Evolutionary conservation across 2,329 filamentous ascomycete species (phyloP).

Genomic region (Aspergillus fumigatiaffinis): DNA sequence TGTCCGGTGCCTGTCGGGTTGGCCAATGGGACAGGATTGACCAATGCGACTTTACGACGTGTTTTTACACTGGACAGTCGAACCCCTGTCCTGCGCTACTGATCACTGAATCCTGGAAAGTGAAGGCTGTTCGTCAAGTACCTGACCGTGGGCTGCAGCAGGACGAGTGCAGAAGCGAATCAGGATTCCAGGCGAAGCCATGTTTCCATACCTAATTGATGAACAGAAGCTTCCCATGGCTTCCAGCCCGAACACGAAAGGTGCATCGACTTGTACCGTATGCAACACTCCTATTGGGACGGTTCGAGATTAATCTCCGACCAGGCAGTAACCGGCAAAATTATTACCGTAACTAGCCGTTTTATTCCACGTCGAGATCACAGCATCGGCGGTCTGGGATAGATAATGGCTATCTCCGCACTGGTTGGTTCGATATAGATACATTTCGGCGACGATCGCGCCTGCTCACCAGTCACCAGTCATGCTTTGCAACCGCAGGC

Average conservation of each 20-base stretch:
- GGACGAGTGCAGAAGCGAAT: not conserved
- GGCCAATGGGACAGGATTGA: not conserved
- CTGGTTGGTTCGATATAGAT: constrained; percentile 2
- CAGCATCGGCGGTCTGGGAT: constrained; percentile 9
- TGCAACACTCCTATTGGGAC: constrained; percentile 1
- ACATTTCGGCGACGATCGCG: constrained; percentile 9
- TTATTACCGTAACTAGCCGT: constrained; percentile 12
- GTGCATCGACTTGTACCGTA: not conserved
- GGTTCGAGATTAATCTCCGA: constrained; percentile 3
- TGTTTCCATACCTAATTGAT: not conserved
- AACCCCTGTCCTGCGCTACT: not conserved
- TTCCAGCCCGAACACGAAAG: not conserved
- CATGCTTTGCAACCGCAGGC: constrained; percentile 3
- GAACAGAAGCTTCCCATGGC: not conserved
- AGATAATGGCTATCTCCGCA: constrained; percentile 4
- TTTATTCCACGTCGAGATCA: not conserved
- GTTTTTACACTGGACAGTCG: not conserved
- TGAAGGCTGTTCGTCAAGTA: not conserved
- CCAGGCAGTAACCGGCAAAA: constrained; percentile 6
- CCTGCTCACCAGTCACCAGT: not conserved
- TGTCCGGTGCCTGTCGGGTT: not conserved
- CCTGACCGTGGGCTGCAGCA: not conserved
- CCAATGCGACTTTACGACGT: not conserved
- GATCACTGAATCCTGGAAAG: not conserved
- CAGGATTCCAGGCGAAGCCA: not conserved